phyloP scores from a whole-genome alignment of 2,329 filamentous ascomycete genomes.

The Xylogone sp. region DNA sequence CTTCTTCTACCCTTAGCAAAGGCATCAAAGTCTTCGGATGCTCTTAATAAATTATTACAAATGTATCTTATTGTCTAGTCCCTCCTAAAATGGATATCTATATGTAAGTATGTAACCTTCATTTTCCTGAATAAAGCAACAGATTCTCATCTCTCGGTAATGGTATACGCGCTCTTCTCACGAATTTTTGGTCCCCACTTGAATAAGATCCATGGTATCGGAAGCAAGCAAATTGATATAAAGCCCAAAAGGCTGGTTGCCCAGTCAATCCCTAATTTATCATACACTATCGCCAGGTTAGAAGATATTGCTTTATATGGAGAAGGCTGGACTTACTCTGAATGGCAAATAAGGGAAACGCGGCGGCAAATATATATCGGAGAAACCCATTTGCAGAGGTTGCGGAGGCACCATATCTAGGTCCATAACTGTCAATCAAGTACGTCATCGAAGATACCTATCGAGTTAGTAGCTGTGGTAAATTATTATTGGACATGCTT shows the following conservation, averaged over 20 bases:
- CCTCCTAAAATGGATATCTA: too few species aligned
- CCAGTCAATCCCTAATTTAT: slow-evolving; percentile 33
- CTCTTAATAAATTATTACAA: too few species aligned
- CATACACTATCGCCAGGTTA: slow-evolving; percentile 26
- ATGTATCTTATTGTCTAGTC: too few species aligned
- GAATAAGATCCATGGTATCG: slow-evolving; percentile 40
- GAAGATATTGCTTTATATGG: neutral
- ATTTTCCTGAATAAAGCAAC: too few species aligned
- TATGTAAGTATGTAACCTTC: too few species aligned
- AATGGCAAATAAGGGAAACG: slow-evolving; percentile 1
- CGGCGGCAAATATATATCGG: neutral
- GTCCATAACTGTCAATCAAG: slow-evolving; percentile 1
- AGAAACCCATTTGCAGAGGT: slow-evolving; percentile 1
- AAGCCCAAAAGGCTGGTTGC: slow-evolving; percentile 36
- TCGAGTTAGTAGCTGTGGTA: neutral
- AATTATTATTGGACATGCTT: neutral
- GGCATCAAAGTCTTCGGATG: too few species aligned
- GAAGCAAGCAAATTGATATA: slow-evolving; percentile 34
- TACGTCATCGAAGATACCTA: neutral
- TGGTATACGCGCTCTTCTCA: neutral
- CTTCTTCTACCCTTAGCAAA: too few species aligned
- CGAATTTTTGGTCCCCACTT: slow-evolving; percentile 24
- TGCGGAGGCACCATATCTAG: slow-evolving; percentile 1
- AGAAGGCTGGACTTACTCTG: neutral
- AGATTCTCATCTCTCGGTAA: neutral